Percentiles rank a stretch among this genome's conserved stretches.
Evolutionary conservation across 169 alveolate species (phyloP).

Genomic region (Plasmodium vivax): DNA sequence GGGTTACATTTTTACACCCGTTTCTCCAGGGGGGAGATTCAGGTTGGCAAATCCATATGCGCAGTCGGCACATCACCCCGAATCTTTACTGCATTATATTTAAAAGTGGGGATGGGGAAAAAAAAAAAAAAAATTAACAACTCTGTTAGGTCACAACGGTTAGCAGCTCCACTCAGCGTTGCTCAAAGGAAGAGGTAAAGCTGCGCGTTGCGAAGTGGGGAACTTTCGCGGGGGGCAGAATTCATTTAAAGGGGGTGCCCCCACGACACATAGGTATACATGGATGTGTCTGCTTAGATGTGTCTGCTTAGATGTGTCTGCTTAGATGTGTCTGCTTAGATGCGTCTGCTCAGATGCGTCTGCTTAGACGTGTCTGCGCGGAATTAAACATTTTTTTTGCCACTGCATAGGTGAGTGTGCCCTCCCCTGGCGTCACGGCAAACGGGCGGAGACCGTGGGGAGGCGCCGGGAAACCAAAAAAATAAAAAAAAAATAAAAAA

Average conservation of each 20-base stretch:
- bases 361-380: not conserved
- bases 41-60: not conserved
- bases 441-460: not conserved
- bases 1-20: not conserved
- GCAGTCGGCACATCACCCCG: not conserved
- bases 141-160: not conserved
- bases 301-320: too few relatives aligned
- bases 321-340: not conserved
- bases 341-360: too few relatives aligned
- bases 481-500: too few relatives aligned
- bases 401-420: not conserved
- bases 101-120: not conserved
- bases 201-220: not conserved
- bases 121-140: not conserved
- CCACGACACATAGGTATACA: not conserved
- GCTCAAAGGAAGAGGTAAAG: not conserved
- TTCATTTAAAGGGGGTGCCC: not conserved
- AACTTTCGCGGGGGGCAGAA: not conserved
- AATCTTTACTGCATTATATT: too few relatives aligned
- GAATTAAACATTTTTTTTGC: not conserved
- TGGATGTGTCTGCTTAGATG: not conserved
- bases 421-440: not conserved
- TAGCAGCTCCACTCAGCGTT: not conserved
- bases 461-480: not conserved
- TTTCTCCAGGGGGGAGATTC: not conserved